Base-by-base conservation (phyloP, 2,329 filamentous ascomycete genomes). In the Clarireedia paspali region DNA sequence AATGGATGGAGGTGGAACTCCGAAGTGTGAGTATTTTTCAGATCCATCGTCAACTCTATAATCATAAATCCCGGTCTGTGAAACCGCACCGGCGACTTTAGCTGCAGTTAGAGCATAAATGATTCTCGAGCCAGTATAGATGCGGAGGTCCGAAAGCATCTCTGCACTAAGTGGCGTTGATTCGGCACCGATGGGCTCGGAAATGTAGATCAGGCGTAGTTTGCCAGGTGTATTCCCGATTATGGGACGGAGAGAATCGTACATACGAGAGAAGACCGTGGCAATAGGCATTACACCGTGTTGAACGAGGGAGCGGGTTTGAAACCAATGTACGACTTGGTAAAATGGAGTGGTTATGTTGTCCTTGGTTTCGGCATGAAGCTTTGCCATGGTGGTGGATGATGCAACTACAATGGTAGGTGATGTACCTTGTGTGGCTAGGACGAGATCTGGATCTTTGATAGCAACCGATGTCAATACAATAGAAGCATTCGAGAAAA, bases 401-500 rank as follows among this genome's bases (percentile, higher is more conserved):
- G 88, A 88, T 6, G 88, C 83, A 44, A 95, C 83, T 53, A 96
- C 76, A 57, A 96, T 80, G 4, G 91, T 96, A 1, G 92, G 92
- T 0, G 87, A 81, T 40, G 95, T 76, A 47, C 84, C 84, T 57
- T 84, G 81, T 23, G 87, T 87, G 23, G 90, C 89, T 23, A 91
- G 73, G 17, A 77, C 75, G 39, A 97, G 78, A 67, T 94, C 84
- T 12, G 87, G 77, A 10, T 82, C 82, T 38, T 82, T 79, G 6
- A 87, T 87, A 15, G 91, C 88, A 26, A 95, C 91, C 0, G 91
- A 94, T 72, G 89, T 97, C 66, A 99, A 80, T 26, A 91, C 89
- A 20, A 99, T 74, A 0, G 90, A 94, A 17, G 89, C 80, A 68
- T 95, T 94, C 23, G 84, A 87, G 72, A 85, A 95, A 7, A 99